A percentile compares a stretch with the other conserved stretches of the same genome.
Conservation (phyloP, 495 filamentous ascomycete genomes). For the Talaromyces ruber region DNA sequence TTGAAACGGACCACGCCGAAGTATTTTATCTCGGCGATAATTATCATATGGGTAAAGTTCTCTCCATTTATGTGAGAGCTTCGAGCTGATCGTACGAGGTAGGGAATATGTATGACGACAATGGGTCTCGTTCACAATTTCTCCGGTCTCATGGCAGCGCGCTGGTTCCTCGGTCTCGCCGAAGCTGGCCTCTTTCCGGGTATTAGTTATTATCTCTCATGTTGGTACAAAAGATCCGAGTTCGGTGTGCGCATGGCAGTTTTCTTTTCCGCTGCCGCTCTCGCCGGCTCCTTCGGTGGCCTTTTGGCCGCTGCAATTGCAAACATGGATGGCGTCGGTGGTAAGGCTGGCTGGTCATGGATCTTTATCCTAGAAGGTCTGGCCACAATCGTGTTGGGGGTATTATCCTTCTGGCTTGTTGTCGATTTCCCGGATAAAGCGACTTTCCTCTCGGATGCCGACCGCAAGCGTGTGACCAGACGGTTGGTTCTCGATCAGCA, state of each 20-base stretch:
- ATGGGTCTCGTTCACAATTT: constrained; percentile 82
- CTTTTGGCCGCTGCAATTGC: constrained; percentile 72
- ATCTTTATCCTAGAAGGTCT: constrained; percentile 49
- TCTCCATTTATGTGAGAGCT: too few relatives aligned
- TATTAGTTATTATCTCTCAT: constrained; percentile 80
- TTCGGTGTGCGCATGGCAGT: constrained; percentile 73
- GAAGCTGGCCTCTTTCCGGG: constrained; percentile 87
- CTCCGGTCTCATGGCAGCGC: constrained; percentile 68
- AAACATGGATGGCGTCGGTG: constrained; percentile 63
- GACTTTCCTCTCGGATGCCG: constrained; percentile 61
- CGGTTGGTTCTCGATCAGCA: constrained; percentile 72
- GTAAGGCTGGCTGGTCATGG: constrained; percentile 68
- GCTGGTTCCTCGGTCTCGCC: constrained; percentile 76
- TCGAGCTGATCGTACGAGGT: constrained; percentile 3
- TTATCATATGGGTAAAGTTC: constrained; percentile 42
- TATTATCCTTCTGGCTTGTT: constrained; percentile 76
- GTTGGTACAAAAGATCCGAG: constrained; percentile 78
- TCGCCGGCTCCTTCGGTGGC: constrained; percentile 82
- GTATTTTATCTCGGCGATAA: constrained; percentile 57
- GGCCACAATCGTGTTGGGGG: constrained; percentile 62
- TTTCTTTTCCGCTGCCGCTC: constrained; percentile 83
- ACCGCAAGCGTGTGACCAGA: constrained; percentile 65
- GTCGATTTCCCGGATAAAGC: constrained; percentile 85
- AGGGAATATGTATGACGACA: constrained; percentile 73
- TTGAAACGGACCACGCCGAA: constrained; percentile 69